These are phyloP conservation scores for Annulohypoxylon nitens DNA, from an alignment of 495 filamentous ascomycete genomes.

Conservation along the genomic window DNA sequence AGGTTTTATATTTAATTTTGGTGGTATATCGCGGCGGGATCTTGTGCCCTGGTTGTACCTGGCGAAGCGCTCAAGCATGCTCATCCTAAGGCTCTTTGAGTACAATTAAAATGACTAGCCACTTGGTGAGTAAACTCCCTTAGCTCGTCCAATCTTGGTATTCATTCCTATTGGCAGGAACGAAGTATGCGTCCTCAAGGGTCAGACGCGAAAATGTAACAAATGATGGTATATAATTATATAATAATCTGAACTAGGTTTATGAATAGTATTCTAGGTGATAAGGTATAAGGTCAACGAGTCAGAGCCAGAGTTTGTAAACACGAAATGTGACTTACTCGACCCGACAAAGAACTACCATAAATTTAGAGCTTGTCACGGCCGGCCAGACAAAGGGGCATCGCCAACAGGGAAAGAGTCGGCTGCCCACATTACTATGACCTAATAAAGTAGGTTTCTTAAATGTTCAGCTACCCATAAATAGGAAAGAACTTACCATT, in stretches of 20 bases:
- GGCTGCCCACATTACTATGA: background rate
- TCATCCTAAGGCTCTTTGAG: constrained; percentile 28
- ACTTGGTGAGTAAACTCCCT: background rate
- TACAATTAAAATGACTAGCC: background rate
- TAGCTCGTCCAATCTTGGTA: background rate
- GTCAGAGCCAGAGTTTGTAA: background rate
- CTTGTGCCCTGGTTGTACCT: constrained; percentile 40
- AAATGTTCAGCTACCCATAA: background rate
- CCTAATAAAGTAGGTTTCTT: background rate
- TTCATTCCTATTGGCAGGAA: background rate
- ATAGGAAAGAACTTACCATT: background rate
- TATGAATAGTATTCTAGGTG: background rate
- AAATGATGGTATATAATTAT: background rate
- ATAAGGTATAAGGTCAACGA: background rate
- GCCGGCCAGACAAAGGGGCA: background rate
- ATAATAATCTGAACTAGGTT: background rate
- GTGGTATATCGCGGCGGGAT: constrained; percentile 25
- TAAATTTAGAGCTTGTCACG: background rate
- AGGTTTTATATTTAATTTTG: constrained; percentile 31
- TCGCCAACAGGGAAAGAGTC: background rate
- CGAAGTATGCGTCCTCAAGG: background rate
- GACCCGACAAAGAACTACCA: background rate
- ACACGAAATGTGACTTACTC: no score
- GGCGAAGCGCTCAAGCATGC: constrained; percentile 45
- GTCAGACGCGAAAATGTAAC: background rate